Conservation (phyloP, 2,329 filamentous ascomycete genomes). For the Claviceps citrina region DNA sequence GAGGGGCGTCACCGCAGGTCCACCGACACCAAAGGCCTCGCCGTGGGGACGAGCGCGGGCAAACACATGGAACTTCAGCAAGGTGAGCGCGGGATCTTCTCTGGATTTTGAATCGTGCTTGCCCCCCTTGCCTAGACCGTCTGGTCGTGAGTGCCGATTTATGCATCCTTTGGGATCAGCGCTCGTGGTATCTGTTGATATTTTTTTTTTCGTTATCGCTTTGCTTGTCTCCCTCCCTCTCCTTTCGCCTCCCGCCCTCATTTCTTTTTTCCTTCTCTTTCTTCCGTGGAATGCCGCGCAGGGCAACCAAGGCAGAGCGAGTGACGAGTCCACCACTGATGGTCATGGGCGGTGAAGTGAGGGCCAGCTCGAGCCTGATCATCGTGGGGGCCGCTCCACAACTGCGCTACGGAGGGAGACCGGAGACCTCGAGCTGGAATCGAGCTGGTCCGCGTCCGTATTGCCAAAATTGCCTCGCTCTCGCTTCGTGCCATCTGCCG, state of each 20-base stretch:
- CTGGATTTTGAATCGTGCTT: not conserved
- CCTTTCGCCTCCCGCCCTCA: not conserved
- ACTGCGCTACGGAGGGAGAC: too few species aligned
- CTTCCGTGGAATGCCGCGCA: too few species aligned
- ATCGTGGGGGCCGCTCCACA: not conserved
- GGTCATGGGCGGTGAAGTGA: not conserved
- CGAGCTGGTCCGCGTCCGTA: too few species aligned
- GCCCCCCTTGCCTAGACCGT: not conserved
- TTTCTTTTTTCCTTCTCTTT: not conserved
- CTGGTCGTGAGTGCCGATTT: not conserved
- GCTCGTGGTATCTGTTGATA: not conserved
- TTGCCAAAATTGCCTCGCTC: too few species aligned
- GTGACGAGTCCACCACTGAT: not conserved
- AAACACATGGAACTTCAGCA: constrained; percentile 28
- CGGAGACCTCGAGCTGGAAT: too few species aligned
- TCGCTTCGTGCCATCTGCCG: too few species aligned
- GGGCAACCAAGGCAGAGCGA: constrained; percentile 1
- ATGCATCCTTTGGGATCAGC: not conserved
- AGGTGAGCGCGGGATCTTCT: constrained; percentile 14
- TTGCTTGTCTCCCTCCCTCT: too few species aligned
- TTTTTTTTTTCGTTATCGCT: too few species aligned
- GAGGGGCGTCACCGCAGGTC: constrained; percentile 20
- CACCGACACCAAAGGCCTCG: constrained; percentile 14
- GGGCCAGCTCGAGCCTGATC: not conserved
- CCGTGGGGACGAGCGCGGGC: constrained; percentile 17